phyloP scores from a whole-genome alignment of 306 rosid genomes.

The Canavalia gladiata region DNA sequence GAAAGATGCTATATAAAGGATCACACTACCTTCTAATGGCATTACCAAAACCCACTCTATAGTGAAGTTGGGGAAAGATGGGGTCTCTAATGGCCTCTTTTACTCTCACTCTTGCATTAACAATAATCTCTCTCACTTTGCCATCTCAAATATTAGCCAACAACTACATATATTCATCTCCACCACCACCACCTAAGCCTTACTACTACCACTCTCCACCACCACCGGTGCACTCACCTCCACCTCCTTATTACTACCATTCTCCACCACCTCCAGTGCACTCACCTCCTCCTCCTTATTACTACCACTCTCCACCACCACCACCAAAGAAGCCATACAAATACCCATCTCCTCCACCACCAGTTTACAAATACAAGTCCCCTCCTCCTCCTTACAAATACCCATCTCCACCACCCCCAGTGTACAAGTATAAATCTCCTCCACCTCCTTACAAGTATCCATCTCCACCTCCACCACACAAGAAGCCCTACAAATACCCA shows the following conservation, averaged over 20 bases:
- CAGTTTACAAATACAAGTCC: too few relatives aligned
- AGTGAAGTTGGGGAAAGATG: conserved; percentile 51
- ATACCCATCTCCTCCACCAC: background rate
- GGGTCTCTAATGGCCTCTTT: conserved; percentile 60
- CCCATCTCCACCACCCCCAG: conserved; percentile 6
- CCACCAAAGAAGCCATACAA: conserved; percentile 27
- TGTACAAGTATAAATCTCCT: too few relatives aligned
- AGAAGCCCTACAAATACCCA: background rate
- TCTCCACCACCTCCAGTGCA: conserved; percentile 39
- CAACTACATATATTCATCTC: conserved; percentile 62
- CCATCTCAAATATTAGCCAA: conserved; percentile 49
- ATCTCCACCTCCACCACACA: conserved; percentile 1
- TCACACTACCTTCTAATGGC: background rate
- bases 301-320: conserved; percentile 27
- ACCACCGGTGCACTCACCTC: conserved; percentile 34
- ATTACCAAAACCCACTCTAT: conserved; percentile 45
- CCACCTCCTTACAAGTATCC: background rate
- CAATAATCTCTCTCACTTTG: conserved; percentile 54
- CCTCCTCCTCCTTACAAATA: background rate
- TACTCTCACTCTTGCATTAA: conserved; percentile 53
- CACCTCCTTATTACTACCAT: conserved; percentile 20
- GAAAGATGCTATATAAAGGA: conserved; percentile 67
- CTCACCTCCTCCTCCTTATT: conserved; percentile 38
- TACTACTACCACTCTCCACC: conserved; percentile 45
- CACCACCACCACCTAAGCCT: conserved; percentile 52